Conservation (phyloP, 768 basidiomycete species). For the Hygrophorus pudorinus region DNA sequence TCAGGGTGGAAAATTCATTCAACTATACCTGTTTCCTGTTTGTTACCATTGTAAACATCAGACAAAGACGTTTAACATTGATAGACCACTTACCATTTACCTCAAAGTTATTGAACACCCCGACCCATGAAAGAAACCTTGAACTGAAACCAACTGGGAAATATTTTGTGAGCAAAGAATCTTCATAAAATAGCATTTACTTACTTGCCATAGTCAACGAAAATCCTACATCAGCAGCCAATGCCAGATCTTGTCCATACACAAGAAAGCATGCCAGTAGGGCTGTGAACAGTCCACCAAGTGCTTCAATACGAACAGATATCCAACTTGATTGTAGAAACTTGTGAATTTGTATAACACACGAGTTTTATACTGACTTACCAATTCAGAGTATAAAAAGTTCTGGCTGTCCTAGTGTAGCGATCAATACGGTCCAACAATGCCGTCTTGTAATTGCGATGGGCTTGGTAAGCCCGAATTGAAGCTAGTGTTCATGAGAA, state of each 20-base stretch:
- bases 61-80: too few species aligned
- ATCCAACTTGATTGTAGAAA: constrained; percentile 29
- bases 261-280: constrained; percentile 45
- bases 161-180: too few species aligned
- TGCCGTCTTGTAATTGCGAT: constrained; percentile 34
- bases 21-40: constrained; percentile 25
- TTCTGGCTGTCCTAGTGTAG: constrained; percentile 34
- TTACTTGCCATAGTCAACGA: constrained; percentile 39
- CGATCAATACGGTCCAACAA: constrained; percentile 43
- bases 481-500: constrained; percentile 24
- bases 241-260: constrained; percentile 22
- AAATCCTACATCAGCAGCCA: constrained; percentile 37
- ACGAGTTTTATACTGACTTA: background rate
- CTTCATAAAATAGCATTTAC: too few species aligned
- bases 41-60: too few species aligned
- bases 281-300: constrained; percentile 47
- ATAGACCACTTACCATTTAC: too few species aligned
- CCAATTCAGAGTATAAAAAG: constrained; percentile 44
- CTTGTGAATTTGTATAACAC: constrained; percentile 32
- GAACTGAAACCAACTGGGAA: constrained; percentile 39
- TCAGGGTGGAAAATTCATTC: background rate
- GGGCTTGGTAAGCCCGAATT: constrained; percentile 58
- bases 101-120: too few species aligned
- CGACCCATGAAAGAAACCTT: constrained; percentile 41
- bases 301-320: constrained; percentile 42